Evolutionary conservation across 495 filamentous ascomycete species (phyloP), one percentile per base, ranked within the genome.

Genomic region (Penicillium odoratum): DNA sequence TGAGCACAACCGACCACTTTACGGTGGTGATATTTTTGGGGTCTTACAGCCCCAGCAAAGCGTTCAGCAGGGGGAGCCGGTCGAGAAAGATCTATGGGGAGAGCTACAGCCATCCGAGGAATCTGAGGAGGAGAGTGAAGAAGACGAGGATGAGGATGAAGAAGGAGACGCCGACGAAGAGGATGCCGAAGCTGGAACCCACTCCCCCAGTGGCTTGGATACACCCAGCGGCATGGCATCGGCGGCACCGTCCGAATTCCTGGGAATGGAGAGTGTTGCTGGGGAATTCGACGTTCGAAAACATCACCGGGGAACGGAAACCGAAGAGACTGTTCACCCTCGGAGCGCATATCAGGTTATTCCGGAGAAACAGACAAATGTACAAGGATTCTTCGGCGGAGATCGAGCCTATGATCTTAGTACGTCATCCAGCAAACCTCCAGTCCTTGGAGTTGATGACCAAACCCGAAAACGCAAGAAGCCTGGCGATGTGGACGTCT

Each of bases 221-320:
- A 95, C 92, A 0, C 89, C 91, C 0, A 83, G 87, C 65, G 91
- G 92, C 3, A 81, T 96, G 68, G 81, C 84, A 16, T 95, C 90
- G 49, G 84, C 85, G 9, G 83, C 93, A 2, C 91, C 90, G 5
- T 86, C 90, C 1, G 91, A 95, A 58, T 85, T 89, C 65, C 83
- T 84, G 40, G 81, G 85, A 2, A 76, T 85, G 29, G 90, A 90
- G 58, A 89, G 78, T 66, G 85, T 93, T 47, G 83, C 85, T 44
- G 91, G 91, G 33, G 94, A 97, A 59, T 92, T 98, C 64, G 92
- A 96, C 65, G 81, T 98, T 47, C 86, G 94, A 30, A 98, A 97
- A 70, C 84, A 89, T 58, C 85, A 88, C 42, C 81, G 90, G 40
- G 93, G 93, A 26, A 93, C 83, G 29, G 91, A 97, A 63, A 96